Evolutionary conservation across 345 rosid species (phyloP), one percentile per base, ranked within the genome.

Genomic region (Aegle marmelos): DNA sequence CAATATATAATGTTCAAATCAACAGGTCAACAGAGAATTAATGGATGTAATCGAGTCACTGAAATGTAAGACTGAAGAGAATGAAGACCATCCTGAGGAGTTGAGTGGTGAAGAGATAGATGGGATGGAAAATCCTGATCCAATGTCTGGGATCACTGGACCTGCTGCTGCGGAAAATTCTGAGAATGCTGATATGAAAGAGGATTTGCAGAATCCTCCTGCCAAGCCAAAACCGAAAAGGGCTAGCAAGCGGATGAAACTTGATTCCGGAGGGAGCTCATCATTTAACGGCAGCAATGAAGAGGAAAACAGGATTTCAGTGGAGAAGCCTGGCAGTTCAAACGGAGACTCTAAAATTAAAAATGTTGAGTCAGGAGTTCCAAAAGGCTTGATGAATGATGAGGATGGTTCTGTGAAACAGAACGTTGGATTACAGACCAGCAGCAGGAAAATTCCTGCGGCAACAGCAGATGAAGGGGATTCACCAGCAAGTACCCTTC

Each of bases 11-110:
- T 64, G 4, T 48, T 66, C 21, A 19, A 58, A 11, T 33, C 76
- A 67, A 37, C 82, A 88, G 91, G 88, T 87, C n/a, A 88, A 88
- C 70, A 61, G 86, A 36, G 89, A 87, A 34, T 60, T 88, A 53
- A 85, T 79, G 88, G 78, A 77, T 25, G 86, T 82, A 68, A 82
- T 88, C 4, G 88, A 87, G 74, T 70, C 86, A 6, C 79, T 88
- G 19, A 83, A 83, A 72, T 5, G 33, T 0, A 57, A 78, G 56
- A 76, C 81, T 13, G 85, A 82, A 56, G 89, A 80, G 65, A 70
- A 59, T 41, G 78, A 34, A 2, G 80, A 81, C 28, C 31, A 36
- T 24, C 75, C 30, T 25, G 66, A 36, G 2, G 81, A 73, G 59
- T 59, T 50, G 63, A 34, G 63, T 71, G 84, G 68, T 57, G 83